Percentiles rank a stretch among this genome's conserved stretches.
Evolutionary conservation across 257 asterid species (phyloP).

Genomic region (Vinca minor): DNA sequence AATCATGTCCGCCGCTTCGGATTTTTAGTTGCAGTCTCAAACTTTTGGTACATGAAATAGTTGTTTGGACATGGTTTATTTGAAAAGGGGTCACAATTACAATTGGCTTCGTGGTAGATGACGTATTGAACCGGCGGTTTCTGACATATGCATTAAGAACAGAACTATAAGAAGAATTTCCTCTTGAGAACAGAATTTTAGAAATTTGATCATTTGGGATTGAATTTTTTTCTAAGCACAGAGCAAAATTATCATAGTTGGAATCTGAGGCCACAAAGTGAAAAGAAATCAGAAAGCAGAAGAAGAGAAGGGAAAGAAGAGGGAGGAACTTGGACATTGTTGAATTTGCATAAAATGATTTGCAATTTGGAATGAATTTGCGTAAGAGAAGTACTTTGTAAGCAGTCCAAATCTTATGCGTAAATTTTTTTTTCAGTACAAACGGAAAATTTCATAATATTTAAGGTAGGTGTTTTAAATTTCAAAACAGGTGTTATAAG

Average conservation of each 20-base stretch:
- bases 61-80: neutral
- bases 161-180: neutral
- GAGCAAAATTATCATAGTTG: constrained; percentile 4
- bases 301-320: neutral
- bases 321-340: neutral
- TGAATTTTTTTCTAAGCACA: neutral
- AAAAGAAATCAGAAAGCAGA: neutral
- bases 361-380: neutral
- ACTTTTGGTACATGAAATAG: neutral
- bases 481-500: no score
- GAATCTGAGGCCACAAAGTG: neutral
- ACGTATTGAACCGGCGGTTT: neutral
- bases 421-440: no score
- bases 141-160: constrained; percentile 3
- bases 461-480: no score
- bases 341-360: neutral
- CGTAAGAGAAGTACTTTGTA: no score
- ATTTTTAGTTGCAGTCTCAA: neutral
- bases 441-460: no score
- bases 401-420: no score
- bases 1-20: constrained; percentile 1
- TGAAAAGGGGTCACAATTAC: neutral
- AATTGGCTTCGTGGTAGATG: neutral
- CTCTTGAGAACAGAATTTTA: neutral
- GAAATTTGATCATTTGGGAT: neutral